These are phyloP conservation scores for Gracilaria domingensis DNA, from an alignment of 23 red algal genomes.

Conservation along the genomic window DNA sequence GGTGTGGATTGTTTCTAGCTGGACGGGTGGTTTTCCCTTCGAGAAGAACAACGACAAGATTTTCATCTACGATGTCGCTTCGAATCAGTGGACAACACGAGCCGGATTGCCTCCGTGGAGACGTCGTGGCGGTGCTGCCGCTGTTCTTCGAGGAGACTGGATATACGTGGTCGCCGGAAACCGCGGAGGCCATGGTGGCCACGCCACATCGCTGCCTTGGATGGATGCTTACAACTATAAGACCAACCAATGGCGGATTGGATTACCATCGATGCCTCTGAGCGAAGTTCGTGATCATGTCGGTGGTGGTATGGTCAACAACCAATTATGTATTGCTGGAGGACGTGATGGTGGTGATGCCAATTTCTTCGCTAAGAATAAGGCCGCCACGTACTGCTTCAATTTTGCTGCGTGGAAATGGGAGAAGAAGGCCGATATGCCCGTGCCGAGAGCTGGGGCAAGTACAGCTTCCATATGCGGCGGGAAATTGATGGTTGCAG, in stretches of 20 bases:
- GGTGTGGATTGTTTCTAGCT: conserved; percentile 60
- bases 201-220: conserved; percentile 69
- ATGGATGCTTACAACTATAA: conserved; percentile 73
- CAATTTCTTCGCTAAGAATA: conserved; percentile 56
- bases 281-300: conserved; percentile 56
- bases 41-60: conserved; percentile 60
- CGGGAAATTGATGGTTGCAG: conserved; percentile 62
- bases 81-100: conserved; percentile 34
- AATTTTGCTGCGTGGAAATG: conserved; percentile 63
- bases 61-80: conserved; percentile 54
- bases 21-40: conserved; percentile 75
- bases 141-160: conserved; percentile 45
- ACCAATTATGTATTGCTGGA: conserved; percentile 62
- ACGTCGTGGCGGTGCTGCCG: conserved; percentile 50
- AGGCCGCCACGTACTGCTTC: conserved; percentile 52
- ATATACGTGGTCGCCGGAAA: conserved; percentile 75
- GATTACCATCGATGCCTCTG: conserved; percentile 31
- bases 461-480: conserved; percentile 37
- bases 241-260: conserved; percentile 13
- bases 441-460: conserved; percentile 57
- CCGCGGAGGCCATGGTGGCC: conserved; percentile 74
- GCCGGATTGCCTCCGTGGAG: conserved; percentile 40
- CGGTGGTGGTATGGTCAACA: conserved; percentile 56
- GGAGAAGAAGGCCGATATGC: conserved; percentile 51
- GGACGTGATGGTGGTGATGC: conserved; percentile 67